Conservation (phyloP, 1,284 basidiomycete genomes). For the Cutaneotrichosporon cutaneum region DNA sequence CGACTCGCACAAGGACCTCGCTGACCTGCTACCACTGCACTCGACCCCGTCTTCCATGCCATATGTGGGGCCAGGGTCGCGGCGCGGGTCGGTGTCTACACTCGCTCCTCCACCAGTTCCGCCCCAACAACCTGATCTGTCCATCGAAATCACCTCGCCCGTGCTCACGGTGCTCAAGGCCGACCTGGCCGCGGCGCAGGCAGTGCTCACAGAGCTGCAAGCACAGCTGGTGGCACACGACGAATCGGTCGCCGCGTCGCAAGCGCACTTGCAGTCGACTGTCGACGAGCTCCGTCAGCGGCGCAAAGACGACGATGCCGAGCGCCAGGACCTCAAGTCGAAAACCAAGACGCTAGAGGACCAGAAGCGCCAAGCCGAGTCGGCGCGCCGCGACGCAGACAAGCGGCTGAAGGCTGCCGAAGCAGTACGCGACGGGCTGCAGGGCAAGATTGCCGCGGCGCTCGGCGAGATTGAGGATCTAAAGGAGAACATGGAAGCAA, state of each 20-base stretch:
- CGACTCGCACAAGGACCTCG: slow-evolving; percentile 26
- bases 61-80: slow-evolving; percentile 31
- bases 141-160: slow-evolving; percentile 57
- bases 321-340: slow-evolving; percentile 72
- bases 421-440: slow-evolving; percentile 64
- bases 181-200: slow-evolving; percentile 69
- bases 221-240: slow-evolving; percentile 73
- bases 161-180: slow-evolving; percentile 70
- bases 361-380: slow-evolving; percentile 76
- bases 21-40: slow-evolving; percentile 49
- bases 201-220: slow-evolving; percentile 68
- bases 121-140: slow-evolving; percentile 12
- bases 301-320: slow-evolving; percentile 79
- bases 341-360: slow-evolving; percentile 84
- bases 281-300: slow-evolving; percentile 70
- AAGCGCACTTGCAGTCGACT: slow-evolving; percentile 66
- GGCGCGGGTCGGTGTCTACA: slow-evolving; percentile 38
- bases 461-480: slow-evolving; percentile 67
- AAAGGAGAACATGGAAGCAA: slow-evolving; percentile 57
- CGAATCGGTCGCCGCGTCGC: slow-evolving; percentile 62
- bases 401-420: slow-evolving; percentile 75
- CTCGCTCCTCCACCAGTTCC: slow-evolving; percentile 27
- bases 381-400: slow-evolving; percentile 75
- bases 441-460: slow-evolving; percentile 64
- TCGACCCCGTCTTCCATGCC: slow-evolving; percentile 28